Percentiles rank a stretch among this genome's conserved stretches.
Conservation (phyloP, 2,329 filamentous ascomycete genomes). For the Emericellopsis cladophorae region DNA sequence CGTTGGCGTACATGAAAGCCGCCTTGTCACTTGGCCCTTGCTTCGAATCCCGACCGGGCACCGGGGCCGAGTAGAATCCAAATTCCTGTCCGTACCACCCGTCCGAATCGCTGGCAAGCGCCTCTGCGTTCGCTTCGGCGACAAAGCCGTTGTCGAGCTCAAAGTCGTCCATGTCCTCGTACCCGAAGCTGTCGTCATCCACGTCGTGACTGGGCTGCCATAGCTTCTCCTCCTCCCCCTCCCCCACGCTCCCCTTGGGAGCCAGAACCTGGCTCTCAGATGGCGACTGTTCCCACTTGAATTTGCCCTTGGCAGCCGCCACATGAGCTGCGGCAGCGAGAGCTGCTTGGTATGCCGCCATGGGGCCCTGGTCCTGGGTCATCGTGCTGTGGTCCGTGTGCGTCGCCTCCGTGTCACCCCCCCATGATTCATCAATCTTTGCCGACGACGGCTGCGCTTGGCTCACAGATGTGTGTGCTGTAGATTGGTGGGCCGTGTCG, state of each 20-base stretch:
- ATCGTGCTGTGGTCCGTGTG: constrained; percentile 4
- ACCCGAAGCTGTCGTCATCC: constrained; percentile 39
- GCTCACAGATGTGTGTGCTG: constrained; percentile 39
- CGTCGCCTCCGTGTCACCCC: constrained; percentile 2
- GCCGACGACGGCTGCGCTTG: constrained; percentile 2
- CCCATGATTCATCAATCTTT: constrained; percentile 2
- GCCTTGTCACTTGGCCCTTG: constrained; percentile 10
- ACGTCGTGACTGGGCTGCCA: constrained; percentile 27
- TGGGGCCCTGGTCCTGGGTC: constrained; percentile 9
- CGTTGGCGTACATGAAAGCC: constrained; percentile 50
- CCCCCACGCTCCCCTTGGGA: background rate
- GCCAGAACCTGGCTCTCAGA: background rate
- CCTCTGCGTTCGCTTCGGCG: constrained; percentile 88
- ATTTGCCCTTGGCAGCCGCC: constrained; percentile 65
- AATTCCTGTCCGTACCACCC: constrained; percentile 96
- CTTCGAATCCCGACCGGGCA: constrained; percentile 28
- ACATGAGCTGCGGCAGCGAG: constrained; percentile 70
- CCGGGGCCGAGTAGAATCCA: constrained; percentile 71
- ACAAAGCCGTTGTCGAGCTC: constrained; percentile 82
- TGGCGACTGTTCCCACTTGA: constrained; percentile 46
- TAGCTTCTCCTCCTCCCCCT: background rate
- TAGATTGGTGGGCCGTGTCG: constrained; percentile 27
- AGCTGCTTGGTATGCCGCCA: constrained; percentile 68
- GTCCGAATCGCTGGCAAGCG: constrained; percentile 80
- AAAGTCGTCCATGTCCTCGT: constrained; percentile 54